These are phyloP conservation scores for Cutaneotrichosporon daszewskae DNA, from an alignment of 1,284 basidiomycete genomes.

Conservation along the genomic window DNA sequence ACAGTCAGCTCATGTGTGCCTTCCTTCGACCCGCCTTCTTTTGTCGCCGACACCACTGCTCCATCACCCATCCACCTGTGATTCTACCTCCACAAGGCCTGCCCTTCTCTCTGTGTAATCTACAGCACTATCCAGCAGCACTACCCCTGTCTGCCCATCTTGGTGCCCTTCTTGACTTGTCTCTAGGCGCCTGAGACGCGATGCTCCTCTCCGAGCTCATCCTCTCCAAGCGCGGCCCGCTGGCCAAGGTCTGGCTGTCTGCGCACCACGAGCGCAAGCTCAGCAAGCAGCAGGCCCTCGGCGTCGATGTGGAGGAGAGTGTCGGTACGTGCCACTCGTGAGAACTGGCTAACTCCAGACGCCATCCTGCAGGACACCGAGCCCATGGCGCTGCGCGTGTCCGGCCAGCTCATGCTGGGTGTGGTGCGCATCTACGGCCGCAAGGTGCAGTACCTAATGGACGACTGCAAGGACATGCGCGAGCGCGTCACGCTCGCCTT, in stretches of 20 bases:
- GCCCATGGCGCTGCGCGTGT: conserved; percentile 83
- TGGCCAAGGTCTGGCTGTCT: conserved; percentile 96
- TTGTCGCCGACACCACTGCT: too few species aligned
- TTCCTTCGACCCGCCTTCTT: too few species aligned
- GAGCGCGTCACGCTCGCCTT: conserved; percentile 95
- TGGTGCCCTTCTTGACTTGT: too few species aligned
- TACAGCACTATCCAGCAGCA: background rate
- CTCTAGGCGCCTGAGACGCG: too few species aligned
- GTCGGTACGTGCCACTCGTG: conserved; percentile 60
- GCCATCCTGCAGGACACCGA: conserved; percentile 75
- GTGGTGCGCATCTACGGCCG: conserved; percentile 96
- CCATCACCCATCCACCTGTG: too few species aligned
- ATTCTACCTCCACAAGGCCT: too few species aligned
- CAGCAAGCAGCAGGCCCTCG: conserved; percentile 87
- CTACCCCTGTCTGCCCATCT: too few species aligned
- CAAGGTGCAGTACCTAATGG: conserved; percentile 93
- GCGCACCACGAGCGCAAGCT: conserved; percentile 98
- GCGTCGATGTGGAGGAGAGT: conserved; percentile 89
- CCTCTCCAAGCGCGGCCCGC: conserved; percentile 83
- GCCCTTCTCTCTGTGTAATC: too few species aligned
- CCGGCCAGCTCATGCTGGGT: conserved; percentile 89
- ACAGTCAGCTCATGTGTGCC: background rate
- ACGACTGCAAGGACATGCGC: conserved; percentile 95
- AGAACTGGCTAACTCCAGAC: conserved; percentile 50
- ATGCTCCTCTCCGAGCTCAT: conserved; percentile 90